phyloP scores from a whole-genome alignment of 2,329 filamentous ascomycete species.

The Didymella lethalis region DNA sequence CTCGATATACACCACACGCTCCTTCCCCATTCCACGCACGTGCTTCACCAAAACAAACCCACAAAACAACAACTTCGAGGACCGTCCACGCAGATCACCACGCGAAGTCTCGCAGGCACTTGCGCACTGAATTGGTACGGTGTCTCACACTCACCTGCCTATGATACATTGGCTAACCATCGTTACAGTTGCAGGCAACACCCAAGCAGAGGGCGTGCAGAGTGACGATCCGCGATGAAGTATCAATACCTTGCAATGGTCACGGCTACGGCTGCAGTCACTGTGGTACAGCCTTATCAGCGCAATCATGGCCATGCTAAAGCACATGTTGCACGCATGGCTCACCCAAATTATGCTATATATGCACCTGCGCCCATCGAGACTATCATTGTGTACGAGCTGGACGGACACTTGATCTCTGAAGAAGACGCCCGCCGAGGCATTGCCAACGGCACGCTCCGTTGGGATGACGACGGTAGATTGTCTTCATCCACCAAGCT shows the following conservation, averaged over 20 bases:
- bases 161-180: constrained; percentile 21
- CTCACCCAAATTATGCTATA: constrained; percentile 57
- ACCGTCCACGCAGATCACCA: constrained; percentile 6
- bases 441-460: constrained; percentile 70
- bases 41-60: constrained; percentile 21
- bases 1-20: constrained; percentile 32
- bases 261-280: constrained; percentile 56
- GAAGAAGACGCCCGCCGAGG: constrained; percentile 73
- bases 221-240: constrained; percentile 44
- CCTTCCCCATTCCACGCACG: constrained; percentile 30
- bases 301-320: constrained; percentile 64
- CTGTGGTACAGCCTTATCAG: constrained; percentile 65
- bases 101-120: constrained; percentile 12
- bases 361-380: constrained; percentile 64
- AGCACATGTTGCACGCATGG: constrained; percentile 55
- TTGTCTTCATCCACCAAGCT: constrained; percentile 41
- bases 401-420: constrained; percentile 70
- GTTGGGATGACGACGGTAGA: constrained; percentile 70
- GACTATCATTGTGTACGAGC: constrained; percentile 74
- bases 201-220: constrained; percentile 2
- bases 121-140: constrained; percentile 18
- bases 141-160: not conserved
- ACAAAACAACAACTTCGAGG: constrained; percentile 10
- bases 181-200: constrained; percentile 8
- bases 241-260: constrained; percentile 45